A percentile compares a stretch with the other conserved stretches of the same genome.
Evolutionary conservation across 108 stramenopile genomes (phyloP).

Genomic region (Fistulifera pelliculosa): DNA sequence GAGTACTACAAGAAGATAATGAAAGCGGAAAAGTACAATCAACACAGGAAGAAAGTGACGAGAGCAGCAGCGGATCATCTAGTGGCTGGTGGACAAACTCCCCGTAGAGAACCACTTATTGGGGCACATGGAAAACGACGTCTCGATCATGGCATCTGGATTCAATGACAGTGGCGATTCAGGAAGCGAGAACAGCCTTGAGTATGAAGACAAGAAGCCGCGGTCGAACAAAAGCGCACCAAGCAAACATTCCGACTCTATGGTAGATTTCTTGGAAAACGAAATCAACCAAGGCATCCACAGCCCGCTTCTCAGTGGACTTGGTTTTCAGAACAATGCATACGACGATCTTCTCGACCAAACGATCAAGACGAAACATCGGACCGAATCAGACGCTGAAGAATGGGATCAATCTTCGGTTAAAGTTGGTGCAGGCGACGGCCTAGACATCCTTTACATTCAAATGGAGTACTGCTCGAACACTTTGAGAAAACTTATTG

Average conservation of each 20-base stretch:
- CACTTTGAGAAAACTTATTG: constrained; percentile 68
- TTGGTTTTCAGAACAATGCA: constrained; percentile 9
- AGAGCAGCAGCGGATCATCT: constrained; percentile 29
- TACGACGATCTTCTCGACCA: background rate
- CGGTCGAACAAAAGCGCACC: too few relatives aligned
- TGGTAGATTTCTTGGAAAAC: constrained; percentile 29
- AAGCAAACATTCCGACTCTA: constrained; percentile 8
- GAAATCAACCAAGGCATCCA: constrained; percentile 17
- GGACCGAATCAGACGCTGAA: constrained; percentile 5
- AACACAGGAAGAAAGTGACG: constrained; percentile 4
- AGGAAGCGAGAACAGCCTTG: too few relatives aligned
- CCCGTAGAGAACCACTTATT: constrained; percentile 1
- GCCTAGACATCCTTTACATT: constrained; percentile 37
- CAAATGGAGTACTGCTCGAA: constrained; percentile 82
- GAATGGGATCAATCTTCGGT: constrained; percentile 37
- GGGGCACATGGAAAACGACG: background rate
- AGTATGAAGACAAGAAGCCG: too few relatives aligned
- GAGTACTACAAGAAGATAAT: background rate
- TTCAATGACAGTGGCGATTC: background rate
- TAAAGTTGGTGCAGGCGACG: constrained; percentile 25
- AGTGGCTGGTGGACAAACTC: constrained; percentile 33
- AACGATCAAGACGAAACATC: background rate
- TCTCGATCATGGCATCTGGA: too few relatives aligned
- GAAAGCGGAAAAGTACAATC: constrained; percentile 1
- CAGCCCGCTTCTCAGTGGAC: constrained; percentile 20